Conservation (phyloP, 1,139 yeast species). For the Kodamaea suecica region DNA sequence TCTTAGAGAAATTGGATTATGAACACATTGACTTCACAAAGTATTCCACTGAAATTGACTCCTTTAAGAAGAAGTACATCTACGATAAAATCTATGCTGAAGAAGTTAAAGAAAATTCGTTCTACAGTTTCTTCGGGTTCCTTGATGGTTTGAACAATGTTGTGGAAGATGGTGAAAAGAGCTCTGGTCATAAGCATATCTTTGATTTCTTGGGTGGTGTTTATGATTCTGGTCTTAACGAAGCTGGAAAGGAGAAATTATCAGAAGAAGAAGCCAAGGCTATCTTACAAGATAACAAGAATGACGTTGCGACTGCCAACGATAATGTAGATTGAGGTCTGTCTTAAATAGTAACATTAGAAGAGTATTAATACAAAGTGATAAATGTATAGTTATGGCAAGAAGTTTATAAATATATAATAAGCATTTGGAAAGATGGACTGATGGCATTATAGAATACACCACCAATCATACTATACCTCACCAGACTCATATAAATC, state of each 20-base stretch:
- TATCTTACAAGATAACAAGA: constrained; percentile 7
- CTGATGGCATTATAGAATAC: too few relatives aligned
- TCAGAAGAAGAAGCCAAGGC: constrained; percentile 3
- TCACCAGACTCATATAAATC: neutral
- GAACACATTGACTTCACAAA: constrained; percentile 69
- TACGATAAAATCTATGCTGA: constrained; percentile 90
- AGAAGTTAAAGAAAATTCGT: constrained; percentile 82
- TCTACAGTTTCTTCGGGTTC: constrained; percentile 84
- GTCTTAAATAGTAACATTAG: too few relatives aligned
- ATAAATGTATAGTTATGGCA: too few relatives aligned
- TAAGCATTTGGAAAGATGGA: too few relatives aligned
- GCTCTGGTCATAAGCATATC: constrained; percentile 41
- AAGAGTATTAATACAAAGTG: too few relatives aligned
- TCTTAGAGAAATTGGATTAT: constrained; percentile 75
- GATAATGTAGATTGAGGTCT: constrained; percentile 11
- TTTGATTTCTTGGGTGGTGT: constrained; percentile 74
- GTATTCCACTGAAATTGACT: constrained; percentile 70
- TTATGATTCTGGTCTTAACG: constrained; percentile 29
- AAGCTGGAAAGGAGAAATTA: constrained; percentile 8
- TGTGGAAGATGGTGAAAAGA: constrained; percentile 18
- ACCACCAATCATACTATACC: too few relatives aligned
- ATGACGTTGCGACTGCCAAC: constrained; percentile 9
- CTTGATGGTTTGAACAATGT: constrained; percentile 47
- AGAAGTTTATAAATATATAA: too few relatives aligned
- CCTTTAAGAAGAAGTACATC: constrained; percentile 81